A percentile compares a stretch with the other conserved stretches of the same genome.
phyloP scores from a whole-genome alignment of 225 moss, liverwort and hornwort genomes.

The Marchantia polymorpha region DNA sequence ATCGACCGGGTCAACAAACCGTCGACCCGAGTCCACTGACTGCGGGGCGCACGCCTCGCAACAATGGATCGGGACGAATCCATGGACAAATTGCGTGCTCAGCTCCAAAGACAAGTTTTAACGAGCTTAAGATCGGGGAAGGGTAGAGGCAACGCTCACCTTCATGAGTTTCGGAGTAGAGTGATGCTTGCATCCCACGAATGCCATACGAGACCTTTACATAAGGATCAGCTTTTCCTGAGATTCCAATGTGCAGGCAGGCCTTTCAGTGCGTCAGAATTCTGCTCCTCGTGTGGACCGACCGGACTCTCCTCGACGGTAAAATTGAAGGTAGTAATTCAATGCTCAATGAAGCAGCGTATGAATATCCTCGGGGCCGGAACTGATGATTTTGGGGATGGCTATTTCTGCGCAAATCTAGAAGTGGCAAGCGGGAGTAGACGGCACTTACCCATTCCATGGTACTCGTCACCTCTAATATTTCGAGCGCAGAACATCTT shows the following conservation, averaged over 20 bases:
- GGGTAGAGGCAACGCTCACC: neutral
- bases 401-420: too few species aligned
- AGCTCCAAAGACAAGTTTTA: neutral
- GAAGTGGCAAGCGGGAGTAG: too few species aligned
- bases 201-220: slow-evolving; percentile 20
- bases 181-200: slow-evolving; percentile 23
- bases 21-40: neutral
- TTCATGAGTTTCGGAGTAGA: slow-evolving; percentile 20
- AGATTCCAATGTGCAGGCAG: neutral
- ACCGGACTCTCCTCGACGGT: too few species aligned
- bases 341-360: neutral
- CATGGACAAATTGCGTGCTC: neutral
- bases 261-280: neutral
- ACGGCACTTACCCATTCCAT: slow-evolving; percentile 6
- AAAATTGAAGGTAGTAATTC: too few species aligned
- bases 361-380: too few species aligned
- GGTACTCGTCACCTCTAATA: slow-evolving; percentile 23
- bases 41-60: neutral
- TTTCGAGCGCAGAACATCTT: slow-evolving; percentile 22
- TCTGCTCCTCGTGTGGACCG: too few species aligned
- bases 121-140: neutral
- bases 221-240: slow-evolving; percentile 27
- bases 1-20: too few species aligned
- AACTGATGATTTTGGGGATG: too few species aligned
- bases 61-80: neutral